Percentiles rank a stretch among this genome's conserved stretches.
phyloP scores from a whole-genome alignment of 2,329 filamentous ascomycete species.

The Phaeosphaeria sp. region DNA sequence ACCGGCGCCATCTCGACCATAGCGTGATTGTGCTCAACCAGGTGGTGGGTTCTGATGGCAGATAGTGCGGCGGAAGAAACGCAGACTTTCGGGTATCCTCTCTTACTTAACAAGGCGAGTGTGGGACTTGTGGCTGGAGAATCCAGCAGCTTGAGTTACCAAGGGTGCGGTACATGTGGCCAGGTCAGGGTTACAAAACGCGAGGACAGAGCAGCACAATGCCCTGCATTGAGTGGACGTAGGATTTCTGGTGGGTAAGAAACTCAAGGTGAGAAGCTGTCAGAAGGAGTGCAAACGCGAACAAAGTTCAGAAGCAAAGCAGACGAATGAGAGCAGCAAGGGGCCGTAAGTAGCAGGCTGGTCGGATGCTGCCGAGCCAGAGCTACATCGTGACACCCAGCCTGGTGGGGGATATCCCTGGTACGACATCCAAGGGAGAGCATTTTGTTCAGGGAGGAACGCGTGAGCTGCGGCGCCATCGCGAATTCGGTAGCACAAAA shows the following conservation, averaged over 20 bases:
- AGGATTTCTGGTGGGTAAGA: conserved; percentile 28
- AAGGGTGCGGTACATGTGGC: conserved; percentile 22
- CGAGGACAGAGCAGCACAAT: conserved; percentile 30
- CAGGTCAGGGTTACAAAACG: conserved; percentile 39
- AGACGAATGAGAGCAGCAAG: conserved; percentile 33
- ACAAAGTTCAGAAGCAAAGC: conserved; percentile 32
- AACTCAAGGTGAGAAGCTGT: conserved; percentile 24
- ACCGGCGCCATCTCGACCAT: conserved; percentile 44
- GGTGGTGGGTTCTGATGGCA: conserved; percentile 4
- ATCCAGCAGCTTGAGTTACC: conserved; percentile 27
- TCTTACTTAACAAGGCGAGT: conserved; percentile 33
- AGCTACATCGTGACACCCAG: conserved; percentile 29
- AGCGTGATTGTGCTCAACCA: conserved; percentile 19
- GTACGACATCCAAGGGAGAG: conserved; percentile 37
- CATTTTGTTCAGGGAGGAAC: conserved; percentile 26
- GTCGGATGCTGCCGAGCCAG: conserved; percentile 37
- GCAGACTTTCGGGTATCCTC: conserved; percentile 28
- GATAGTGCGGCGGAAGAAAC: conserved; percentile 2
- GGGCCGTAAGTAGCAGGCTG: conserved; percentile 33
- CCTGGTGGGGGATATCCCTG: conserved; percentile 28
- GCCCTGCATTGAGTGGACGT: conserved; percentile 25
- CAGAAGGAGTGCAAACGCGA: conserved; percentile 26
- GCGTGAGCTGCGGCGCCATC: conserved; percentile 33
- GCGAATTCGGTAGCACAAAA: conserved; percentile 36
- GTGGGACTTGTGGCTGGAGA: conserved; percentile 27